A percentile compares a stretch with the other conserved stretches of the same genome.
phyloP scores from a whole-genome alignment of 139 green algal genomes.

The Tetradesmus obliquus region DNA sequence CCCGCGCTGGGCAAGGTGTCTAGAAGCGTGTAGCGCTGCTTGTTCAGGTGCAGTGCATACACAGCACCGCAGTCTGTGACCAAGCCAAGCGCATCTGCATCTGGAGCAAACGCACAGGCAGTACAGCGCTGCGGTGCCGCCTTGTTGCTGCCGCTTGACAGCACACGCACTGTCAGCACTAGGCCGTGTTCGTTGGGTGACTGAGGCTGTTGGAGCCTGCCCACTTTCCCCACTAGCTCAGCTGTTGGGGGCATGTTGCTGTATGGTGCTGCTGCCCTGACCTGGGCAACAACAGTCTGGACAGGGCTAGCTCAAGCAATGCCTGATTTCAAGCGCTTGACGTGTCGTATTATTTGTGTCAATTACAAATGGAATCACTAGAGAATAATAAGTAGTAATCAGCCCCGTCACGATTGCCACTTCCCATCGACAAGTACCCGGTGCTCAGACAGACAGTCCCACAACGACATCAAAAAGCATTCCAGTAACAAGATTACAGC shows the following conservation, averaged over 20 bases:
- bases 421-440: too few relatives aligned
- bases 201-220: neutral
- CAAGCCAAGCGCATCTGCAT: neutral
- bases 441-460: neutral
- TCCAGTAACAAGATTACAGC: neutral
- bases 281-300: neutral
- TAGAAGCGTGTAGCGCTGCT: slow-evolving; percentile 20
- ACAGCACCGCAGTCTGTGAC: slow-evolving; percentile 17
- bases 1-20: neutral
- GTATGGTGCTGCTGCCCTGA: neutral
- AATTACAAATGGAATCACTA: too few relatives aligned
- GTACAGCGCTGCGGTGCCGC: neutral
- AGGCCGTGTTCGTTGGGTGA: slow-evolving; percentile 21
- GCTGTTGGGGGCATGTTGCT: slow-evolving; percentile 23
- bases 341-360: too few relatives aligned
- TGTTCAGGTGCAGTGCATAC: slow-evolving; percentile 24
- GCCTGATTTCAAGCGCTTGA: neutral
- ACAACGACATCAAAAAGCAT: neutral
- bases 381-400: too few relatives aligned
- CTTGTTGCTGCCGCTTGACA: neutral
- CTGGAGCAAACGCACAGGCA: neutral
- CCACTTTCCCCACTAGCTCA: slow-evolving; percentile 20
- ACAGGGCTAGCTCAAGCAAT: neutral
- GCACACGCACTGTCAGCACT: neutral
- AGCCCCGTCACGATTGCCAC: too few relatives aligned